Evolutionary conservation across 208 protist species (phyloP), one percentile per base, ranked within the genome.

Genomic region (Leishmania mexicana): DNA sequence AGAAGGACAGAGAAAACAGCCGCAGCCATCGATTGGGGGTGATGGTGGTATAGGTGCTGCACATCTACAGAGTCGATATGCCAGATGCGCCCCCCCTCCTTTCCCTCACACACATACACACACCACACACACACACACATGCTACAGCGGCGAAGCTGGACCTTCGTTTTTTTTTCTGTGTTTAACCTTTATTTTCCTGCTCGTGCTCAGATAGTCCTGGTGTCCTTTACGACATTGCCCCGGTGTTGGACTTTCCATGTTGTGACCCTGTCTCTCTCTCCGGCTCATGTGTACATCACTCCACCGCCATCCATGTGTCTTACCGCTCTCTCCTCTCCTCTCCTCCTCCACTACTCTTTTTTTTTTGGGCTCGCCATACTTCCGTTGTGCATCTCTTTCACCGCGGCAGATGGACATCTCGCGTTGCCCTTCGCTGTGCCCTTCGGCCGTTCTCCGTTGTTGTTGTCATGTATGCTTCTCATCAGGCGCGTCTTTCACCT

Each of bases 101-200:
- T 62, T 3, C 31, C 31, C 31, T n/a, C 28, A n/a, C 21, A 62
- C 28, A 62, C 10, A 47, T 8, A 47, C 45, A 47, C 45, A 47
- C 45, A 47, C 40, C 45, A 11, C 45, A 47, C 28, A 11, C 58
- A 62, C 24, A 35, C 58, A 31, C 28, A 64, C 31, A n/a, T 3
- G 31, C 62, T 21, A 67, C n/a, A 67, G 62, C 62, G 62, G 62
- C 62, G 28, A 40, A 31, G 28, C 31, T 40, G 62, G 6, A n/a
- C n/a, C 42, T 65, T 62, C 47, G 24, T 67, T 67, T 57, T 73
- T 45, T 65, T 68, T 78, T 83, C 38, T 73, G 1, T 21, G 21
- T n/a, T 62, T n/a, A n/a, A n/a, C 24, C 24, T 8, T 31, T 62
- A 5, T 2, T 2, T 62, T 62, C 13, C 31, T 67, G 10, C 17